Evolutionary conservation across 257 asterid genomes (phyloP).

Genomic region (Penstemon davidsonii): DNA sequence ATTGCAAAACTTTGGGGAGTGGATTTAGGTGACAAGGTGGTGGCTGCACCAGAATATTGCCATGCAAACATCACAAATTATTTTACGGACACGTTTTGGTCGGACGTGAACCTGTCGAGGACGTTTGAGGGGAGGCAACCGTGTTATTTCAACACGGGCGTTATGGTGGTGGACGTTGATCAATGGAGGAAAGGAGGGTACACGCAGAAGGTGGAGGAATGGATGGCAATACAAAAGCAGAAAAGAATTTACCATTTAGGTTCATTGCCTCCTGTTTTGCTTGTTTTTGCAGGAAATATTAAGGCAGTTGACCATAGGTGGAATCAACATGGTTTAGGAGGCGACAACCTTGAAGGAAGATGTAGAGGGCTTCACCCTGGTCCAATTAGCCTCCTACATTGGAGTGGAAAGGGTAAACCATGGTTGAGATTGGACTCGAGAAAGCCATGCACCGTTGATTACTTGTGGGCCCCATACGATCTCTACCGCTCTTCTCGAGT

Average conservation of each 20-base stretch:
- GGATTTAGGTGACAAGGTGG: constrained; percentile 49
- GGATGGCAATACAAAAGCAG: constrained; percentile 81
- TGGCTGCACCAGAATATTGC: constrained; percentile 84
- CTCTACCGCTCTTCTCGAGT: constrained; percentile 59
- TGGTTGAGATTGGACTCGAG: constrained; percentile 82
- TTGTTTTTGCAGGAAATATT: constrained; percentile 73
- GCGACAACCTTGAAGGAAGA: constrained; percentile 76
- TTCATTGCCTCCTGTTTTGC: constrained; percentile 72
- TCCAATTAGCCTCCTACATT: constrained; percentile 83
- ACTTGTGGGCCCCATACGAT: constrained; percentile 81
- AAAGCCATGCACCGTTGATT: constrained; percentile 73
- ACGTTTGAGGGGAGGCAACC: constrained; percentile 58
- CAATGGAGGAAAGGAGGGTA: constrained; percentile 74
- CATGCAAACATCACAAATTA: constrained; percentile 74
- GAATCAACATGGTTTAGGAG: constrained; percentile 90
- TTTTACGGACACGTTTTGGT: constrained; percentile 66
- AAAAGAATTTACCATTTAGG: constrained; percentile 69
- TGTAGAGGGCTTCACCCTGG: constrained; percentile 85
- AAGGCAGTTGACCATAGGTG: constrained; percentile 71
- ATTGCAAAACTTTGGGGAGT: constrained; percentile 73
- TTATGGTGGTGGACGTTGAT: constrained; percentile 74
- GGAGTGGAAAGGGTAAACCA: constrained; percentile 95
- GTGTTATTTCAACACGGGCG: constrained; percentile 86
- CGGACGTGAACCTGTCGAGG: constrained; percentile 38
- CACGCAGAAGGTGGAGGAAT: constrained; percentile 64